Evolutionary conservation across 2,329 filamentous ascomycete genomes (phyloP).

Genomic region (Talaromyces sp.): DNA sequence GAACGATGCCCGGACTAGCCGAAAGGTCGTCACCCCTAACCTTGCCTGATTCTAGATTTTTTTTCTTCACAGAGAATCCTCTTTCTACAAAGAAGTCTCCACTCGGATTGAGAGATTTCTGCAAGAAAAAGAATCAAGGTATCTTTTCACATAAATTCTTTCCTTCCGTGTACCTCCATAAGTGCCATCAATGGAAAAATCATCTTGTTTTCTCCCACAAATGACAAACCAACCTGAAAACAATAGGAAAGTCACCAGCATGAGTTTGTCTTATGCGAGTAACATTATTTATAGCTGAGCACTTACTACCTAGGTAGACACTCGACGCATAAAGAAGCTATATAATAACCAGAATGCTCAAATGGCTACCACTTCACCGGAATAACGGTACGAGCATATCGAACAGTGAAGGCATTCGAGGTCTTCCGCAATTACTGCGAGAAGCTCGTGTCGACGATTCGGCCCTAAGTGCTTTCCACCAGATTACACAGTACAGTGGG

Average conservation of each 20-base stretch:
- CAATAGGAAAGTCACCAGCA: background rate
- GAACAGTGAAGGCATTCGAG: background rate
- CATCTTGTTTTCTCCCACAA: background rate
- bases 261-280: background rate
- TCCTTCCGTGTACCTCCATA: conserved; percentile 26
- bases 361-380: background rate
- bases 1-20: conserved; percentile 24
- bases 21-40: conserved; percentile 23
- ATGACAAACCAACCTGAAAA: background rate
- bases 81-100: background rate
- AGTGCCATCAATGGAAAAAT: conserved; percentile 19
- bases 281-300: background rate
- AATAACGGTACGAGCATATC: background rate
- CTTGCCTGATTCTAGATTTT: conserved; percentile 26
- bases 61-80: conserved; percentile 16
- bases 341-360: background rate
- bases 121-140: background rate
- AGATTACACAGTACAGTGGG: background rate
- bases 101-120: background rate
- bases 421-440: background rate
- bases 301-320: background rate
- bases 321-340: no score
- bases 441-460: background rate
- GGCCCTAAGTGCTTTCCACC: background rate
- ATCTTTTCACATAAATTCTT: background rate